Conservation (phyloP, 2,329 filamentous ascomycete species). For the Mycosphaerella arachidis region DNA sequence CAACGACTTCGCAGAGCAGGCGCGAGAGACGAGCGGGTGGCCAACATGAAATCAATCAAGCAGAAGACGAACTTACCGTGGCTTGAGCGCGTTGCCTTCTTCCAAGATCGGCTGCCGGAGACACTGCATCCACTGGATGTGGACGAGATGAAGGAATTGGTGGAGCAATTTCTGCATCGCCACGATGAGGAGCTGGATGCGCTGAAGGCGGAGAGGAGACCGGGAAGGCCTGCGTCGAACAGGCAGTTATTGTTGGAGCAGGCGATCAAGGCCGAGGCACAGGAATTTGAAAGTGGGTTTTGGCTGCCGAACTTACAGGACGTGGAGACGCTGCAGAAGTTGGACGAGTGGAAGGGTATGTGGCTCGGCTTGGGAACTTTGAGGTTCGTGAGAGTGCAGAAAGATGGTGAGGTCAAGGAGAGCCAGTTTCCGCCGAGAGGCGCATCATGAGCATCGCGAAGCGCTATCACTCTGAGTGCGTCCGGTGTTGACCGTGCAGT, state of each 20-base stretch:
- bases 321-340: constrained; percentile 57
- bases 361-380: constrained; percentile 77
- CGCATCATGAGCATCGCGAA: constrained; percentile 25
- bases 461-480: too few species aligned
- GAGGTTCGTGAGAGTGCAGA: constrained; percentile 70
- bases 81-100: constrained; percentile 60
- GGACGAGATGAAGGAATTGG: constrained; percentile 52
- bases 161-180: constrained; percentile 51
- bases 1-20: constrained; percentile 73
- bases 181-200: constrained; percentile 65
- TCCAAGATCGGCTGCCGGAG: constrained; percentile 49
- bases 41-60: constrained; percentile 64
- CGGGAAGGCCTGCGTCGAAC: constrained; percentile 72
- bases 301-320: constrained; percentile 77
- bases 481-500: too few species aligned
- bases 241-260: constrained; percentile 73
- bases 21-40: constrained; percentile 76
- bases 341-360: constrained; percentile 74
- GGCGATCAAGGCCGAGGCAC: constrained; percentile 64
- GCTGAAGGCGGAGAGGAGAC: constrained; percentile 64
- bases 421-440: constrained; percentile 70
- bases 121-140: constrained; percentile 47
- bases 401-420: constrained; percentile 59
- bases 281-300: constrained; percentile 80
- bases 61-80: constrained; percentile 68